Conservation (phyloP, 2,329 filamentous ascomycete genomes). For the Fonsecaea multimorphosa region DNA sequence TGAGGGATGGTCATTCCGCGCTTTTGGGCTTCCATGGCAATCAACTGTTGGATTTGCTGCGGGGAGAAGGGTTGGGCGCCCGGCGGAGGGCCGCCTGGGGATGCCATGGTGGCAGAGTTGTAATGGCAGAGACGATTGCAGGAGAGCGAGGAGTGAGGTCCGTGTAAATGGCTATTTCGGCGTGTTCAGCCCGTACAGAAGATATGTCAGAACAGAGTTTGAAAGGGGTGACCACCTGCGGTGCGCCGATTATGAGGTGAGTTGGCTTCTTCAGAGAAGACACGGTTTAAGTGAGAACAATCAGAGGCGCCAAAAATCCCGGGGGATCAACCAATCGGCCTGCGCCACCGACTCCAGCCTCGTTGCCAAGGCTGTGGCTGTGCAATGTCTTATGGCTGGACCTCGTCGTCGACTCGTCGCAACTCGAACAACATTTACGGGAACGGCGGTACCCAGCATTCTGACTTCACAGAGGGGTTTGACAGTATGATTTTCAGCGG, state of each 20-base stretch:
- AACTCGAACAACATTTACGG: neutral
- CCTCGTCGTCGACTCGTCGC: neutral
- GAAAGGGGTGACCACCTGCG: neutral
- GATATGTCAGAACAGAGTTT: neutral
- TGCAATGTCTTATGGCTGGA: neutral
- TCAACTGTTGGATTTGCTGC: constrained; percentile 38
- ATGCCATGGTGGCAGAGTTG: constrained; percentile 43
- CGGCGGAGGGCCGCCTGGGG: constrained; percentile 27
- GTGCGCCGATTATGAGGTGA: neutral
- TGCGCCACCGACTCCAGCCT: constrained; percentile 3
- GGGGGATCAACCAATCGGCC: neutral
- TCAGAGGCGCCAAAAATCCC: neutral
- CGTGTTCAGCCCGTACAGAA: neutral
- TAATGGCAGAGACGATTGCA: neutral
- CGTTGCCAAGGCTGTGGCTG: constrained; percentile 10
- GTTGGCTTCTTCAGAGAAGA: constrained; percentile 17
- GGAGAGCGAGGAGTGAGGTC: neutral
- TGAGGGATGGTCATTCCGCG: constrained; percentile 83
- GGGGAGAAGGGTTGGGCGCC: constrained; percentile 29
- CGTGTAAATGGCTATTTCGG: neutral
- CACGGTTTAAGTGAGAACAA: constrained; percentile 26
- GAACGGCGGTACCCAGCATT: neutral
- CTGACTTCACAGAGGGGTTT: neutral
- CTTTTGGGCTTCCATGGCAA: constrained; percentile 72
- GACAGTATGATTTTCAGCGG: neutral